phyloP scores from a whole-genome alignment of 257 asterid species.

The Dorcoceras hygrometricum region DNA sequence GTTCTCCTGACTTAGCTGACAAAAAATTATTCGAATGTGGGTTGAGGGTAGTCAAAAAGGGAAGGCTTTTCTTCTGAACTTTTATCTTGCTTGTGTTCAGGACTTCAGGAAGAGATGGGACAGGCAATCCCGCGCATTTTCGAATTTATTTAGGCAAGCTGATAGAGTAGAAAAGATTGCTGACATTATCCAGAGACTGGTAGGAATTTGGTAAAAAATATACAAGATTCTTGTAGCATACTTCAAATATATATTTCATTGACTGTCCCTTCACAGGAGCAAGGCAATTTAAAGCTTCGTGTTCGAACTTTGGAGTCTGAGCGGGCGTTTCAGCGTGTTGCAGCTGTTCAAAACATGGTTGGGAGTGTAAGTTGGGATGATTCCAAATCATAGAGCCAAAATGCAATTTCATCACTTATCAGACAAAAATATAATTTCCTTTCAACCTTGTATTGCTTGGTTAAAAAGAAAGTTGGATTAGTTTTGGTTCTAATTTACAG shows the following conservation, averaged over 20 bases:
- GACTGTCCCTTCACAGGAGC: constrained; percentile 55
- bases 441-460: not conserved
- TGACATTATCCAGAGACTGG: constrained; percentile 77
- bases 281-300: constrained; percentile 96
- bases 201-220: constrained; percentile 24
- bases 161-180: constrained; percentile 95
- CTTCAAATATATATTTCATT: not conserved
- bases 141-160: constrained; percentile 92
- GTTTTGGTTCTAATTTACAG: constrained; percentile 40
- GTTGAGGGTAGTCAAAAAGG: not conserved
- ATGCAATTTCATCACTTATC: not conserved
- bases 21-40: constrained; percentile 1
- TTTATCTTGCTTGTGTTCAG: constrained; percentile 39
- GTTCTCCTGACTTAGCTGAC: constrained; percentile 10
- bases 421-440: not conserved
- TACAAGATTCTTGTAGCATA: constrained; percentile 10
- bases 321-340: constrained; percentile 94
- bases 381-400: not conserved
- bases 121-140: constrained; percentile 83
- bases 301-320: constrained; percentile 94
- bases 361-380: constrained; percentile 64
- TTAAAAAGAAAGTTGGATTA: not conserved
- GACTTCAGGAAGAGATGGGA: constrained; percentile 90
- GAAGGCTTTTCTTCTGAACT: constrained; percentile 14
- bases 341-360: constrained; percentile 77